Conservation (phyloP, 2,329 filamentous ascomycete species). For the Scleromitrula shiraiana region DNA sequence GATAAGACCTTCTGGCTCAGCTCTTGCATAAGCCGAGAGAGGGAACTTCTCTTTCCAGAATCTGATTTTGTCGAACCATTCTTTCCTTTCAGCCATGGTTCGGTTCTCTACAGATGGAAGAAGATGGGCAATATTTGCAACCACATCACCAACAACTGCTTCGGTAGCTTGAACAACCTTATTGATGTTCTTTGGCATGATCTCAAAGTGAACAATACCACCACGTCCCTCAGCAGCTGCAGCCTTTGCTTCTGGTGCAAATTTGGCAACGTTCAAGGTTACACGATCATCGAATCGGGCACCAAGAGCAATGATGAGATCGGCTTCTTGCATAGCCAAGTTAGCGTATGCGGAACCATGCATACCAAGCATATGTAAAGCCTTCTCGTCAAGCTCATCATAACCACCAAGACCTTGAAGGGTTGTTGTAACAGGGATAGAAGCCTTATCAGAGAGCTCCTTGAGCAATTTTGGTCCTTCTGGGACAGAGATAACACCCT, state of each 20-base stretch:
- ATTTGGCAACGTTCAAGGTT: constrained; percentile 71
- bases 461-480: constrained; percentile 74
- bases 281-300: constrained; percentile 96
- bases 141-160: constrained; percentile 88
- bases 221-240: constrained; percentile 80
- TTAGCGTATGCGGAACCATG: constrained; percentile 96
- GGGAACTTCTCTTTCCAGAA: constrained; percentile 91
- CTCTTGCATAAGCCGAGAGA: constrained; percentile 70
- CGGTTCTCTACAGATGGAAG: constrained; percentile 62
- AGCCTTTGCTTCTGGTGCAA: constrained; percentile 78
- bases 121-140: constrained; percentile 66
- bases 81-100: constrained; percentile 57
- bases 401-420: constrained; percentile 88
- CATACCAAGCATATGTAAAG: constrained; percentile 98
- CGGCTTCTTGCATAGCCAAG: constrained; percentile 94
- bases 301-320: constrained; percentile 90
- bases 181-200: constrained; percentile 99
- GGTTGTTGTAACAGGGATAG: constrained; percentile 91
- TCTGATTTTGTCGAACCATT: constrained; percentile 86
- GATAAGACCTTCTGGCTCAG: constrained; percentile 69
- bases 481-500: constrained; percentile 74
- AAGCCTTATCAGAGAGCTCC: constrained; percentile 81
- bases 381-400: constrained; percentile 89
- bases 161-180: constrained; percentile 97
- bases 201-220: constrained; percentile 95